Evolutionary conservation across 1,284 basidiomycete species (phyloP), one percentile per base, ranked within the genome.

Genomic region (Microbotryum silenes-acaulis): DNA sequence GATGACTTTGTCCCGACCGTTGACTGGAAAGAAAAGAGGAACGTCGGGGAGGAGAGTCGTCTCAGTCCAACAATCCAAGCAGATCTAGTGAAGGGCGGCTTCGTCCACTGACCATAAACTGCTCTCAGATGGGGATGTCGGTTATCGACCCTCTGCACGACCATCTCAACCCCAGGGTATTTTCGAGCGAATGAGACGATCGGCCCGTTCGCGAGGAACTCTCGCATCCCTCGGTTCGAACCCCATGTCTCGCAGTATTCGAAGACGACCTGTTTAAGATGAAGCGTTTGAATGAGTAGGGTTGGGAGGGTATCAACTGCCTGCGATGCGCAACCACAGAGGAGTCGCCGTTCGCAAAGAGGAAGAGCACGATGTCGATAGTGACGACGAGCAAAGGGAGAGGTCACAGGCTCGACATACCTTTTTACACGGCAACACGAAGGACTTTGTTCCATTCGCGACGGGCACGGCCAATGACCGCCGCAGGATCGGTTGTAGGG

Each of bases 211-310:
- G 29, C 46, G 69, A 91, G 76, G 74, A 82, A 91, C 16, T 79
- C 80, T 68, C 89, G 83, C 6, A 86, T 79, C 71, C 84, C 83
- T 44, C 80, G 75, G 1, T 87, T 89, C 8, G 87, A 85, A 0
- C 86, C 82, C 82, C 85, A 88, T 63, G 81, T 82, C 72, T 90
- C 84, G 75, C 88, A 89, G 75, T 82, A 91, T 75, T 89, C 87
- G 73, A 91, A 83, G 61, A 91, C 87, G 64, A 91, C 78, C 74
- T 42, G 44, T 18, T 16, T 8, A 42, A 21, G 37, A 7, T 10
- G 10, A 42, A 18, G 37, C 14, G 37, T 6, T 16, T 42, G 37
- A 14, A 6, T 14, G 16, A 10, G 12, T 42, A 12, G 5, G 37
- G 12, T 42, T 4, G 37, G 16, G 37, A 42, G 6, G 2, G 37